Base-by-base conservation (phyloP, 1,284 basidiomycete species). In the Boletellus deceptivus region DNA sequence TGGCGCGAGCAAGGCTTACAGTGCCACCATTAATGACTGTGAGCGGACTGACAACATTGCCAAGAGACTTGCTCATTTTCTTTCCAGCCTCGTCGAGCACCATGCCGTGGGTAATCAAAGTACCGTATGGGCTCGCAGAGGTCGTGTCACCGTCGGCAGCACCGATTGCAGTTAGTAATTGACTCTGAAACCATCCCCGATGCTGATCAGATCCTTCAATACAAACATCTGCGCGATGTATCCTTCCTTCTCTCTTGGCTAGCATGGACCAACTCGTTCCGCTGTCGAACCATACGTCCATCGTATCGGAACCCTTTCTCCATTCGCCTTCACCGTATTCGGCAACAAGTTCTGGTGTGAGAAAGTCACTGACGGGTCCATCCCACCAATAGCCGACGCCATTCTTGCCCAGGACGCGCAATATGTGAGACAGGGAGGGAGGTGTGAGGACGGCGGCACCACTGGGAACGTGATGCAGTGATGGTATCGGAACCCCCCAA, bases 221-320 rank as follows among this genome's bases (percentile, higher is more conserved):
- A 63, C 93, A 96, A 11, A 98, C 78, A 64, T 99, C 93, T 0
- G 95, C 91, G 31, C 83, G 71, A 39, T 78, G 71, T 35, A 59
- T 62, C 54, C 71, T 61, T 22, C 67, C 59, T 24, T 58, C 60
- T 40, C 56, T 49, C 59, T 60, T 53, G 45, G 64, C 70, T 31
- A 98, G 74, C 71, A 93, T 81, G 1, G 91, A 85, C 97, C 97
- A 99, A 2, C 94, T 93, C 1, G 90, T 86, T 2, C 97, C 97
- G 61, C 92, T 96, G 72, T 99, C 97, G 61, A 99, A 99, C 97
- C 97, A 99, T 4, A 99, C 97, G 67, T 99, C 97, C 80, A 99
- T 91, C 0, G 96, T 99, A 67, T 99, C 97, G 2, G 80, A 84
- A 8, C 94, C 89, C 67, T 92, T 93, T 41, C 72, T 69, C 79